Percentiles rank a stretch among this genome's conserved stretches.
Conservation (phyloP, 352 stramenopile genomes). For the Globisporangium megalacanthum region DNA sequence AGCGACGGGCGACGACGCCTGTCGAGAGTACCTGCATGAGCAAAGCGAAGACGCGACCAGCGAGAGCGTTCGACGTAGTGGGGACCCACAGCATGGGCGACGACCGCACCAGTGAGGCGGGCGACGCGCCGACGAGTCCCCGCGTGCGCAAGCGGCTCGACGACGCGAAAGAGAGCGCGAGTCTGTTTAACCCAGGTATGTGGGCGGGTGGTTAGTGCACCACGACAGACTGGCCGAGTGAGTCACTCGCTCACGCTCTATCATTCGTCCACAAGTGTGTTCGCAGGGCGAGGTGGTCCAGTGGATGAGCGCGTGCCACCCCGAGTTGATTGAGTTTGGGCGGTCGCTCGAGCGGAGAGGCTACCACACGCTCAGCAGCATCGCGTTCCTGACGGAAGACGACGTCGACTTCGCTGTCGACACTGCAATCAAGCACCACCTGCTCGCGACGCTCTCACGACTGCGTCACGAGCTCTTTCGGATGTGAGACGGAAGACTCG, state of each 20-base stretch:
- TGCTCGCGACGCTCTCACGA: conserved; percentile 60
- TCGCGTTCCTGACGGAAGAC: conserved; percentile 77
- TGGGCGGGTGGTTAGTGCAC: not conserved
- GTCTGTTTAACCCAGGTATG: conserved; percentile 57
- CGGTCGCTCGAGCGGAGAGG: conserved; percentile 52
- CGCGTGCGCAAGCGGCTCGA: conserved; percentile 65
- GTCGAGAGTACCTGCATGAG: not conserved
- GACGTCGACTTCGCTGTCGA: conserved; percentile 39
- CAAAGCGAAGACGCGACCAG: too few relatives aligned
- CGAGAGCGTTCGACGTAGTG: too few relatives aligned
- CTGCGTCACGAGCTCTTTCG: conserved; percentile 77
- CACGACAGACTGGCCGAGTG: not conserved
- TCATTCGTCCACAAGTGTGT: conserved; percentile 31
- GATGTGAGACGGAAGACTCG: conserved; percentile 50
- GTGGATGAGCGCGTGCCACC: conserved; percentile 79
- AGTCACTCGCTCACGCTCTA: not conserved
- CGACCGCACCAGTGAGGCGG: too few relatives aligned
- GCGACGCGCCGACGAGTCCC: conserved; percentile 27
- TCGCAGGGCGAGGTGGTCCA: conserved; percentile 78
- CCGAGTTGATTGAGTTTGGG: conserved; percentile 54
- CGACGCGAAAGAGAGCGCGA: conserved; percentile 74
- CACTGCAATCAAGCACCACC: conserved; percentile 29
- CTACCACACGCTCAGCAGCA: conserved; percentile 71
- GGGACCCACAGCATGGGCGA: too few relatives aligned
- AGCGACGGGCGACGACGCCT: too few relatives aligned